Evolutionary conservation across 805 yeast species (phyloP).

Genomic region (Henningerozyma blattae): DNA sequence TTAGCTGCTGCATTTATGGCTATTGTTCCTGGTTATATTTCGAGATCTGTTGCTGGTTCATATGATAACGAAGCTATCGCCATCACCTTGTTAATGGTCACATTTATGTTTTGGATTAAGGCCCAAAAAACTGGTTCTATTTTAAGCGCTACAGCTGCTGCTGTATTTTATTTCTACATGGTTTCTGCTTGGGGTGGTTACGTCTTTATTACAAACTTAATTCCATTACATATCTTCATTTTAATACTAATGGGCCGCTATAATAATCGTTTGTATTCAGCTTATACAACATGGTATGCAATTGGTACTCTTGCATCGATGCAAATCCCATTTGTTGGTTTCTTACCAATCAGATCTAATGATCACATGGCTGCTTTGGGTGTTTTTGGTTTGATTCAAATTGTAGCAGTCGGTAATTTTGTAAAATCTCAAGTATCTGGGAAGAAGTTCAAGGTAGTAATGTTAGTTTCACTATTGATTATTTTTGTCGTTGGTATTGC

Average conservation of each 20-base stretch:
- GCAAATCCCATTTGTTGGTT: conserved; percentile 99
- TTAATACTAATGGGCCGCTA: conserved; percentile 91
- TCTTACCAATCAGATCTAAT: conserved; percentile 89
- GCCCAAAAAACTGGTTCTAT: conserved; percentile 85
- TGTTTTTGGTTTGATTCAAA: conserved; percentile 87
- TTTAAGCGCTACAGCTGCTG: conserved; percentile 70
- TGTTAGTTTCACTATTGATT: conserved; percentile 44
- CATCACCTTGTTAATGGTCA: conserved; percentile 86
- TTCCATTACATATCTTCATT: conserved; percentile 89
- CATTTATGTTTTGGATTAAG: conserved; percentile 93
- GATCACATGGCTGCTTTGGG: conserved; percentile 99
- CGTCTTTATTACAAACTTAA: conserved; percentile 94
- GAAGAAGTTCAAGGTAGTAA: conserved; percentile 58
- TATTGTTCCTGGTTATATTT: conserved; percentile 96
- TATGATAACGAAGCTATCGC: conserved; percentile 99
- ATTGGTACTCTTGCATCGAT: conserved; percentile 95
- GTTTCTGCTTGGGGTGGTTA: conserved; percentile 99
- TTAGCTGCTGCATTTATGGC: conserved; percentile 92
- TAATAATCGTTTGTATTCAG: conserved; percentile 66
- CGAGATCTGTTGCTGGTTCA: conserved; percentile 97
- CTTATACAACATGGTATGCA: conserved; percentile 94
- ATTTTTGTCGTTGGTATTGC: conserved; percentile 52
- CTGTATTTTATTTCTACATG: conserved; percentile 92
- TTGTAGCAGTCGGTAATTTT: conserved; percentile 77
- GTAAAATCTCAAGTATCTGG: conserved; percentile 63